Evolutionary conservation across 129 eudicot species (phyloP).

Genomic region (Flaveria bidentis): DNA sequence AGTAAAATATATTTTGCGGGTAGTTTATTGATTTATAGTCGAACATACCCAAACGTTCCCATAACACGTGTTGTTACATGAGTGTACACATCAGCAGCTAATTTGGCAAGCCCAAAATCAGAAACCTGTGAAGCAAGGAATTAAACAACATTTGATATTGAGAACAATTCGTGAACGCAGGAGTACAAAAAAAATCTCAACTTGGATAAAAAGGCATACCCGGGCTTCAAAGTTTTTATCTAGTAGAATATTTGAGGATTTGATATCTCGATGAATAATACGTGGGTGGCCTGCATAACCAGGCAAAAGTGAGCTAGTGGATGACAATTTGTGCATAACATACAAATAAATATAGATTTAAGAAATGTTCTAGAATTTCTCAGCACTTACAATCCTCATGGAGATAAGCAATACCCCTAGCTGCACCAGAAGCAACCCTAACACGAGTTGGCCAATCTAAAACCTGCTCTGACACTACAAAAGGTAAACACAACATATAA

Average conservation of each 20-base stretch:
- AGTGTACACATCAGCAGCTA: conserved; percentile 72
- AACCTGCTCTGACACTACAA: conserved; percentile 66
- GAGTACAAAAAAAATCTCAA: neutral
- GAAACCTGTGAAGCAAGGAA: conserved; percentile 58
- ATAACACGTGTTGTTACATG: conserved; percentile 90
- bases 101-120: conserved; percentile 93
- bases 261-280: conserved; percentile 90
- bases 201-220: conserved; percentile 42
- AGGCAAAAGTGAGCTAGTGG: neutral
- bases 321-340: neutral
- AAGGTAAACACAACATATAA: conserved; percentile 8
- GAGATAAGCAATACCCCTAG: conserved; percentile 87
- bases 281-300: conserved; percentile 78
- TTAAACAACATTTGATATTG: conserved; percentile 2
- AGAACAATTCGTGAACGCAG: conserved; percentile 12
- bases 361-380: neutral
- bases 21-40: neutral
- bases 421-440: conserved; percentile 85
- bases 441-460: conserved; percentile 77
- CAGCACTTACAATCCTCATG: conserved; percentile 83
- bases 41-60: conserved; percentile 91
- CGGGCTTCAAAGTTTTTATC: conserved; percentile 85
- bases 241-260: conserved; percentile 87
- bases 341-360: conserved; percentile 21
- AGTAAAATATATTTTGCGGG: neutral